phyloP scores from a whole-genome alignment of 306 rosid genomes.

The Glycyrrhiza uralensis region DNA sequence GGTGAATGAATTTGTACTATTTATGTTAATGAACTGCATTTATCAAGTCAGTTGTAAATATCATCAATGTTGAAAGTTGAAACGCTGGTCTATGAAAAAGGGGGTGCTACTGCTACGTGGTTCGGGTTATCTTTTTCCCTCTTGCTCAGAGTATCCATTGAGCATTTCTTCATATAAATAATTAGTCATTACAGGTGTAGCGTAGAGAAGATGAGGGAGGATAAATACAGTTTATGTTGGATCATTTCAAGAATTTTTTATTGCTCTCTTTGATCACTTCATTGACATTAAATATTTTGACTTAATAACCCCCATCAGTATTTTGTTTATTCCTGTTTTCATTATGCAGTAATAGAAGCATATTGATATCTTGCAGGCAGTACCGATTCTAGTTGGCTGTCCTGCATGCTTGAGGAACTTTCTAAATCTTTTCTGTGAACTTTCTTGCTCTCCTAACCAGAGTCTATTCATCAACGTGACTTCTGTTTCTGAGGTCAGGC shows the following conservation, averaged over 20 bases:
- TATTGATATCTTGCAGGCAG: conserved; percentile 63
- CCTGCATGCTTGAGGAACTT: conserved; percentile 98
- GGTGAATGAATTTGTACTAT: not conserved
- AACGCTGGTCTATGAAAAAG: not conserved
- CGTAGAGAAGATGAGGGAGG: not conserved
- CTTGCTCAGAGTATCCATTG: not conserved
- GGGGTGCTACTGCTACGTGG: not conserved
- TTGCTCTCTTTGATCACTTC: not conserved
- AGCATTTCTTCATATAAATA: not conserved
- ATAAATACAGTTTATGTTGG: not conserved
- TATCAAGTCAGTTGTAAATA: not conserved
- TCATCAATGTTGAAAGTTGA: not conserved
- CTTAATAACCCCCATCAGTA: not conserved
- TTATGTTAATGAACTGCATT: not conserved
- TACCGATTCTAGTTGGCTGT: conserved; percentile 95
- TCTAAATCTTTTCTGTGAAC: conserved; percentile 87
- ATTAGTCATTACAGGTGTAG: not conserved
- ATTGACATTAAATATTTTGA: not conserved
- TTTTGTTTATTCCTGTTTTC: conserved; percentile 13
- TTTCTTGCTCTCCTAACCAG: conserved; percentile 95
- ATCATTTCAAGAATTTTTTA: not conserved
- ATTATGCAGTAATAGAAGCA: not conserved
- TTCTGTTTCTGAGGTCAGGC: conserved; percentile 66
- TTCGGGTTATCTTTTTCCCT: not conserved
- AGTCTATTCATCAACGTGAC: conserved; percentile 85